Evolutionary conservation across 805 yeast species (phyloP).

Genomic region (Lipomyces lipofer): DNA sequence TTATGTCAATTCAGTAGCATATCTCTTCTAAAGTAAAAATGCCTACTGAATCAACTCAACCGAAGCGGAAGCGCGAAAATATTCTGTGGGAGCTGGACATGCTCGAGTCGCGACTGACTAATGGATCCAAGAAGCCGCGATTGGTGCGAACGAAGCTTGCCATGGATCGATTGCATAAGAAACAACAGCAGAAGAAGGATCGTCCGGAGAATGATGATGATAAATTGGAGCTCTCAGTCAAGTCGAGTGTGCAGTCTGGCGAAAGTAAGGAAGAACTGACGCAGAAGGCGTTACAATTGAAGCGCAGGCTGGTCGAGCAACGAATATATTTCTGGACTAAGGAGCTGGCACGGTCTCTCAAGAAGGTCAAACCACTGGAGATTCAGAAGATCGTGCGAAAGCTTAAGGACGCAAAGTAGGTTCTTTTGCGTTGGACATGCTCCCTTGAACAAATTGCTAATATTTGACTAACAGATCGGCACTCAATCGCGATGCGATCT

Average conservation of each 20-base stretch:
- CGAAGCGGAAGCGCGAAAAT: conserved; percentile 37
- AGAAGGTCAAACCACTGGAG: conserved; percentile 39
- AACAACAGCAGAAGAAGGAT: conserved; percentile 9
- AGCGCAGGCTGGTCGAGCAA: conserved; percentile 37
- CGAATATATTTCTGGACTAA: conserved; percentile 37
- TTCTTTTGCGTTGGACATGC: not conserved
- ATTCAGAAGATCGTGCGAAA: conserved; percentile 37
- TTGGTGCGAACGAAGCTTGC: conserved; percentile 39
- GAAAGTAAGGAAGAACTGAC: conserved; percentile 6
- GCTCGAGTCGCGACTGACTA: conserved; percentile 39
- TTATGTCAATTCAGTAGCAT: too few relatives aligned
- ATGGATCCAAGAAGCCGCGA: conserved; percentile 31
- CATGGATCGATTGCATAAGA: conserved; percentile 15
- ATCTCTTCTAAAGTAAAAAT: not conserved
- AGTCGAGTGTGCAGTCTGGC: not conserved
- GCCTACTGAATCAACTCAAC: not conserved
- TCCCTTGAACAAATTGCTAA: not conserved
- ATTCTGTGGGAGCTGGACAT: conserved; percentile 42
- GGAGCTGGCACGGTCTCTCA: conserved; percentile 37
- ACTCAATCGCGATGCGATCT: conserved; percentile 19
- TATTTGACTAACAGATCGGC: not conserved
- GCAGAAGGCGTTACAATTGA: conserved; percentile 23
- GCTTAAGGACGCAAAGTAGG: conserved; percentile 33
- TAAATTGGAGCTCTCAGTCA: too few relatives aligned
- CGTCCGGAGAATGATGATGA: conserved; percentile 15